phyloP scores from a whole-genome alignment of 148 eudicot species.

The Camellia sinensis region DNA sequence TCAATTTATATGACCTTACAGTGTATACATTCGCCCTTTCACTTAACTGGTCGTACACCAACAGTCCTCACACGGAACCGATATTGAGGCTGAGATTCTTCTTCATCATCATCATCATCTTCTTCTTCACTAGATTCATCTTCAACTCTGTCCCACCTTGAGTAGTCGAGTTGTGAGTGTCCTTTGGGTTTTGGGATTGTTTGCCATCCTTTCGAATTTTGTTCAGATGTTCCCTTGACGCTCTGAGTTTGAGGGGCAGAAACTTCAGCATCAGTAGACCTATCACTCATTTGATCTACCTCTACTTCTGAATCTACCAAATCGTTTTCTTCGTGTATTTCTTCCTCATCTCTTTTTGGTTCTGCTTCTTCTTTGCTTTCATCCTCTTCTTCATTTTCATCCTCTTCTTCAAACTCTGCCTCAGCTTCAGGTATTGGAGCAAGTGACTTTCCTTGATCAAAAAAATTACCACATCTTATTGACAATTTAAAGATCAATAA shows the following conservation, averaged over 20 bases:
- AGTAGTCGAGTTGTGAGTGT: slow-evolving; percentile 81
- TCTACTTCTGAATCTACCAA: slow-evolving; percentile 7
- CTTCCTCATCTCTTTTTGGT: slow-evolving; percentile 20
- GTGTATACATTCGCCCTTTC: slow-evolving; percentile 11
- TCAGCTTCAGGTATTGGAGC: slow-evolving; percentile 82
- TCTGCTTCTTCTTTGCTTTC: neutral
- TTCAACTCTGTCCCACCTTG: slow-evolving; percentile 74
- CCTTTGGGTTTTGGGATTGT: slow-evolving; percentile 82
- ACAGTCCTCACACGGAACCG: slow-evolving; percentile 70
- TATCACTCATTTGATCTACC: slow-evolving; percentile 13
- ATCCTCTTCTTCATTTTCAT: slow-evolving; percentile 35
- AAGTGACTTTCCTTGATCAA: slow-evolving; percentile 77
- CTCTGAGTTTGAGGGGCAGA: slow-evolving; percentile 21
- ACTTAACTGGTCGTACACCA: slow-evolving; percentile 57
- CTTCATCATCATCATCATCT: slow-evolving; percentile 54
- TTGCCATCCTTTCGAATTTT: slow-evolving; percentile 54
- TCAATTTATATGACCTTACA: neutral
- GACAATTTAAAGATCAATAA: neutral
- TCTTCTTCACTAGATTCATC: slow-evolving; percentile 77
- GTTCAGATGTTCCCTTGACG: slow-evolving; percentile 27
- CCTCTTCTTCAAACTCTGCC: slow-evolving; percentile 35
- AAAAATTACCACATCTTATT: slow-evolving; percentile 25
- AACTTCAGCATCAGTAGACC: slow-evolving; percentile 12
- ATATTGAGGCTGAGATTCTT: slow-evolving; percentile 61
- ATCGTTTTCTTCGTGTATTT: slow-evolving; percentile 16